Evolutionary conservation across 2,329 filamentous ascomycete genomes (phyloP).

Genomic region (Stemphylium lycopersici): DNA sequence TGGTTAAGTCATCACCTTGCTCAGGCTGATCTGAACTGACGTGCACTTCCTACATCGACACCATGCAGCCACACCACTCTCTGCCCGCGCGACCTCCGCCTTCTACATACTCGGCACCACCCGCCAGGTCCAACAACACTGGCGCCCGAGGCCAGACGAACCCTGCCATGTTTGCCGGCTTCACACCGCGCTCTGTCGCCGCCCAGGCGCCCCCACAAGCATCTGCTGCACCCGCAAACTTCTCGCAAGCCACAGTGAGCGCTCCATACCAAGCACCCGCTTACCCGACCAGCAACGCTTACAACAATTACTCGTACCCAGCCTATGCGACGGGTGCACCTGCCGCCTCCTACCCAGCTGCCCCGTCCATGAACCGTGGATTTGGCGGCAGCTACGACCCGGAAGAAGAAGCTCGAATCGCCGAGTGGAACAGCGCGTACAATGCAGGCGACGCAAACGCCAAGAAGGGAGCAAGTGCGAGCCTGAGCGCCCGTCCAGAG

Average conservation of each 20-base stretch:
- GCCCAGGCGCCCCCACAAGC: constrained; percentile 45
- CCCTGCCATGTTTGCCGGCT: constrained; percentile 57
- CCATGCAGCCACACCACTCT: constrained; percentile 59
- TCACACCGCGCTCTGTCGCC: constrained; percentile 65
- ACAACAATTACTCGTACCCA: constrained; percentile 74
- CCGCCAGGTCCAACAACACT: constrained; percentile 52
- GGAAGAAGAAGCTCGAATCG: constrained; percentile 88
- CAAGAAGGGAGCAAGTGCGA: constrained; percentile 54
- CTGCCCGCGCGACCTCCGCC: constrained; percentile 80
- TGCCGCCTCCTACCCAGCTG: constrained; percentile 27
- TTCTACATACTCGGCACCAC: constrained; percentile 65
- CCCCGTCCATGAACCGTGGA: constrained; percentile 37
- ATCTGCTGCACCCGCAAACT: constrained; percentile 41
- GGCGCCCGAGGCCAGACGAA: constrained; percentile 36
- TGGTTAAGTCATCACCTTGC: constrained; percentile 31
- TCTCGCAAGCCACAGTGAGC: constrained; percentile 51
- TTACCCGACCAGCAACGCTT: constrained; percentile 54
- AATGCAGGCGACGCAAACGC: constrained; percentile 63
- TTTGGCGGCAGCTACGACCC: constrained; percentile 62
- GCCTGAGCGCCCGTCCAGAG: constrained; percentile 44
- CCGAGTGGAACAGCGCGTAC: constrained; percentile 94
- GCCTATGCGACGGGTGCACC: constrained; percentile 59
- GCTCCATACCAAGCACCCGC: constrained; percentile 48
- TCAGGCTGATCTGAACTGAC: constrained; percentile 25
- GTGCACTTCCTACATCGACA: constrained; percentile 14